phyloP scores from a whole-genome alignment of 257 asterid genomes.

The Linaria vulgaris region DNA sequence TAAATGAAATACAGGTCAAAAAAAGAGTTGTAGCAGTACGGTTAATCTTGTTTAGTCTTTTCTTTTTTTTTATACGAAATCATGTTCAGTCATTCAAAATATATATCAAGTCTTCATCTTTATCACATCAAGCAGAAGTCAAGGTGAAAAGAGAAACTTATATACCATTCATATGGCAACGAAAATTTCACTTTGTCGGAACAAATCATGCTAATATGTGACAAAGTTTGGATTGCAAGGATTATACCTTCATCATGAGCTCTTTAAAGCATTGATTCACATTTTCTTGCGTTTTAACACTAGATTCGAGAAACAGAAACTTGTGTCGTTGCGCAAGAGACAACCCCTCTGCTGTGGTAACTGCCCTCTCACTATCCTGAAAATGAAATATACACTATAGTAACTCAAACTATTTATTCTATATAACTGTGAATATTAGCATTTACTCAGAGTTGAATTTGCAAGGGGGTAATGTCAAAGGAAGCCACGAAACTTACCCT shows the following conservation, averaged over 20 bases:
- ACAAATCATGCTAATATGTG: too few relatives aligned
- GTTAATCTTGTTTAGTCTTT: too few relatives aligned
- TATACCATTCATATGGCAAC: too few relatives aligned
- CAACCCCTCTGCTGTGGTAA: slow-evolving; percentile 71
- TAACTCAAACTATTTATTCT: neutral
- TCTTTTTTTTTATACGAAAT: too few relatives aligned
- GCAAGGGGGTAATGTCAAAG: neutral
- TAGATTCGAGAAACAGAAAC: slow-evolving; percentile 71
- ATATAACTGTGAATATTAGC: neutral
- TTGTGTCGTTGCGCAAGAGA: slow-evolving; percentile 62
- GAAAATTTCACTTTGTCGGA: too few relatives aligned
- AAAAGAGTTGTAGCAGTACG: too few relatives aligned
- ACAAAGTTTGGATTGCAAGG: neutral
- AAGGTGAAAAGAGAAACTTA: too few relatives aligned
- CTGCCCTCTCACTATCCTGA: slow-evolving; percentile 80
- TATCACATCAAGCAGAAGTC: too few relatives aligned
- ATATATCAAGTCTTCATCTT: too few relatives aligned
- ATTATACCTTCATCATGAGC: slow-evolving; percentile 68
- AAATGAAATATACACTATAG: slow-evolving; percentile 19
- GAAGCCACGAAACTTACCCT: slow-evolving; percentile 45
- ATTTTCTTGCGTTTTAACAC: slow-evolving; percentile 79
- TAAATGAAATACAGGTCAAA: too few relatives aligned
- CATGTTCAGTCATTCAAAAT: too few relatives aligned
- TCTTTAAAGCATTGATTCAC: slow-evolving; percentile 73
- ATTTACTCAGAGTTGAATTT: neutral